Evolutionary conservation across 441 rosid species (phyloP).

Genomic region (Gossypium davidsonii): DNA sequence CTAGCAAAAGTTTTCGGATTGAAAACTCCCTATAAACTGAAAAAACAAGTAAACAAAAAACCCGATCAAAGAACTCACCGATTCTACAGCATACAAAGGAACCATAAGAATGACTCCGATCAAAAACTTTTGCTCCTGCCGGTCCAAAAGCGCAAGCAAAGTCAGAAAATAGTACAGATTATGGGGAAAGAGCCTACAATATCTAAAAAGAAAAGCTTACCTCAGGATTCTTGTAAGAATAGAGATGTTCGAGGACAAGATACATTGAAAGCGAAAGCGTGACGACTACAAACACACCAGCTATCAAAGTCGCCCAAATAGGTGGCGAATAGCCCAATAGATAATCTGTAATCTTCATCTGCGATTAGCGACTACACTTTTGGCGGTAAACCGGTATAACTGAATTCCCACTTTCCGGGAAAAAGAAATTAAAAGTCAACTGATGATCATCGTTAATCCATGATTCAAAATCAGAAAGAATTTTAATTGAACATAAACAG

Average conservation of each 20-base stretch:
- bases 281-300: constrained; percentile 52
- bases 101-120: constrained; percentile 98
- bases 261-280: constrained; percentile 71
- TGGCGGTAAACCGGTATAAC: constrained; percentile 28
- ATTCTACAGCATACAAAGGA: constrained; percentile 90
- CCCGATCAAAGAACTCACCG: constrained; percentile 47
- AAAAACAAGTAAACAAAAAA: not conserved
- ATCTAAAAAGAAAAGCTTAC: constrained; percentile 27
- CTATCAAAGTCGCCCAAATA: constrained; percentile 67
- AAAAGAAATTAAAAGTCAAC: not conserved
- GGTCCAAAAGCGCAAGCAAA: not conserved
- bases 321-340: constrained; percentile 55
- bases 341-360: constrained; percentile 45
- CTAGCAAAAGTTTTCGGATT: not conserved
- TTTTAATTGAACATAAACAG: not conserved
- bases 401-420: not conserved
- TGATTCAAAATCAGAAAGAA: not conserved
- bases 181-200: not conserved
- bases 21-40: not conserved
- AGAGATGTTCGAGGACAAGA: constrained; percentile 85
- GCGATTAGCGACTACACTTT: constrained; percentile 20
- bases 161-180: constrained; percentile 6
- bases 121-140: constrained; percentile 96
- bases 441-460: not conserved
- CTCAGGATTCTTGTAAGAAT: constrained; percentile 97